Evolutionary conservation across 331 rosid species (phyloP).

Genomic region (Malus hybrid): DNA sequence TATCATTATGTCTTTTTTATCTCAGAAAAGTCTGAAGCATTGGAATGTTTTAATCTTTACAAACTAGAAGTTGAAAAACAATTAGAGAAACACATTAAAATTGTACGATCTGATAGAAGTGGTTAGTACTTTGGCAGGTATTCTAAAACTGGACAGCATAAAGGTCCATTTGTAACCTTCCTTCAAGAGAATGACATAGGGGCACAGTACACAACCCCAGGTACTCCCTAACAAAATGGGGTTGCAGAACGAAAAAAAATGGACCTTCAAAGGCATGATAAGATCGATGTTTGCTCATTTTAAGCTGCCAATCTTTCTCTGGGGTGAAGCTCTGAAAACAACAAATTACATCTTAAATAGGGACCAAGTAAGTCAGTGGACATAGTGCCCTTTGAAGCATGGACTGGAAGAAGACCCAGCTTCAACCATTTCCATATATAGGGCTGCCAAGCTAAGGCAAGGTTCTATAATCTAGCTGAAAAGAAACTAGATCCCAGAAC

Average conservation of each 20-base stretch:
- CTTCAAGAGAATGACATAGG: neutral
- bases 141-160: neutral
- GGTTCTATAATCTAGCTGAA: no score
- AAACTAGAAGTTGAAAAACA: neutral
- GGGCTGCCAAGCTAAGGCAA: no score
- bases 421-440: no score
- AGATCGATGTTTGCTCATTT: neutral
- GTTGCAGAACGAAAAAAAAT: neutral
- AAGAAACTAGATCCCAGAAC: no score
- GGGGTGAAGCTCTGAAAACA: neutral
- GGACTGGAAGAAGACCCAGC: no score
- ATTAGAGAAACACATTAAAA: neutral
- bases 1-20: neutral
- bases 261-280: neutral
- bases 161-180: neutral
- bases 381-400: neutral
- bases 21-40: neutral
- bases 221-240: neutral
- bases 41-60: neutral
- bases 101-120: neutral
- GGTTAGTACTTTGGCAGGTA: neutral
- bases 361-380: neutral
- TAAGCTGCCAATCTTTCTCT: no score
- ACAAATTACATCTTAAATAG: no score
- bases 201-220: neutral